Evolutionary conservation across 2,329 filamentous ascomycete species (phyloP), one percentile per base, ranked within the genome.

Genomic region (Aureobasidium sp.): DNA sequence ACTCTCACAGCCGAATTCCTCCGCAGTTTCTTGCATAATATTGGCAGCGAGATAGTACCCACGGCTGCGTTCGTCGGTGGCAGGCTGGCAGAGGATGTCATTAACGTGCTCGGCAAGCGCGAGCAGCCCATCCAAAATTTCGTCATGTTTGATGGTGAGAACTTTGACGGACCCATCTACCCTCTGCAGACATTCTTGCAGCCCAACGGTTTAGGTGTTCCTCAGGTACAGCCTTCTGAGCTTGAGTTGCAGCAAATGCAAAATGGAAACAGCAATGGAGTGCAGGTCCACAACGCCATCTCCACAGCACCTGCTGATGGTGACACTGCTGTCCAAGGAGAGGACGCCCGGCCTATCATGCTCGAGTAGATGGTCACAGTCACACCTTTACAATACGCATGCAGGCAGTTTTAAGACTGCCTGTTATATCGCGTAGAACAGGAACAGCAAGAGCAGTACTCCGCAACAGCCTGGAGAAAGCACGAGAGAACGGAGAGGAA

Each of bases 51-150:
- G 76, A 79, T 97, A 42, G 87, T 89, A 13, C 91, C 94, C 8
- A 90, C 96, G 9, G 87, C 90, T 0, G 92, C 94, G 1, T 90
- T 96, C 63, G 79, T 99, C 12, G 94, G 94, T 53, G 94, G 92
- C 10, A 86, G 92, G 73, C 82, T 99, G 17, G 91, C 93, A 0
- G 94, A 99, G 76, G 94, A 99, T 72, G 91, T 96, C 57, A 97
- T 99, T 77, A 97, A 97, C 70, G 92, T 97, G 36, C 83, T 97
- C 6, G 91, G 92, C 53, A 86, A 89, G 72, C 86, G 89, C 44
- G 91, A 97, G 77, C 94, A 97, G 74, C 94, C 94, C 0, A 88
- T 99, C 46, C 94, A 99, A 77, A 99, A 99, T 74, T 85, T 96
- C 73, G 83, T 96, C 55, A 79, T 97, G 23, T 96, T 97, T 70